A percentile compares a stretch with the other conserved stretches of the same genome.
Conservation (phyloP, 2,329 filamentous ascomycete species). For the Fonsecaea monophora region DNA sequence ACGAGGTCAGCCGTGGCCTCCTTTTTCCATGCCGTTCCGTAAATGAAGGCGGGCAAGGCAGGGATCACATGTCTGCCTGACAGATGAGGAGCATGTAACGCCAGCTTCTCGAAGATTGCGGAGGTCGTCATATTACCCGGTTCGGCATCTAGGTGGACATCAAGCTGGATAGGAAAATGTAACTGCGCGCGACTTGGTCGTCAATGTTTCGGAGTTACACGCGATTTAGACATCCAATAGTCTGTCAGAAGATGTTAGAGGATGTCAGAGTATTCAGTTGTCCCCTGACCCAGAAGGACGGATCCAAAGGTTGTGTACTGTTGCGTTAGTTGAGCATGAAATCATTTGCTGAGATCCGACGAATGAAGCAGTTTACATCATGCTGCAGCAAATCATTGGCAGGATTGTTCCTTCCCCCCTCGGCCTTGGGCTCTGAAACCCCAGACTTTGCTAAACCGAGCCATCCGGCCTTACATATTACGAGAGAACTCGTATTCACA, state of each 20-base stretch:
- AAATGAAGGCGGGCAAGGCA: conserved; percentile 59
- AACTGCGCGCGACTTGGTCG: not conserved
- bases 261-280: not conserved
- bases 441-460: conserved; percentile 3
- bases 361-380: conserved; percentile 16
- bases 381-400: conserved; percentile 21
- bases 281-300: not conserved
- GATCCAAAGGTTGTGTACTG: not conserved
- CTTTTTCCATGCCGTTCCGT: conserved; percentile 89
- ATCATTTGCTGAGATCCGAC: conserved; percentile 14
- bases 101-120: conserved; percentile 35
- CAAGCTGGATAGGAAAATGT: not conserved
- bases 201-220: not conserved
- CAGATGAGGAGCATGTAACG: conserved; percentile 32
- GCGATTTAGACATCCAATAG: not conserved
- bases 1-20: conserved; percentile 71
- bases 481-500: not conserved
- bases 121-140: conserved; percentile 26
- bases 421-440: not conserved
- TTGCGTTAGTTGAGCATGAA: not conserved
- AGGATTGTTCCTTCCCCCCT: not conserved
- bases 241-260: not conserved
- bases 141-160: not conserved
- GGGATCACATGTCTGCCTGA: conserved; percentile 40
- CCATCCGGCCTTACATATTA: not conserved